Evolutionary conservation across 176 grass and related monocot genomes (phyloP), one percentile per base, ranked within the genome.

Genomic region (Zoysia japonica): DNA sequence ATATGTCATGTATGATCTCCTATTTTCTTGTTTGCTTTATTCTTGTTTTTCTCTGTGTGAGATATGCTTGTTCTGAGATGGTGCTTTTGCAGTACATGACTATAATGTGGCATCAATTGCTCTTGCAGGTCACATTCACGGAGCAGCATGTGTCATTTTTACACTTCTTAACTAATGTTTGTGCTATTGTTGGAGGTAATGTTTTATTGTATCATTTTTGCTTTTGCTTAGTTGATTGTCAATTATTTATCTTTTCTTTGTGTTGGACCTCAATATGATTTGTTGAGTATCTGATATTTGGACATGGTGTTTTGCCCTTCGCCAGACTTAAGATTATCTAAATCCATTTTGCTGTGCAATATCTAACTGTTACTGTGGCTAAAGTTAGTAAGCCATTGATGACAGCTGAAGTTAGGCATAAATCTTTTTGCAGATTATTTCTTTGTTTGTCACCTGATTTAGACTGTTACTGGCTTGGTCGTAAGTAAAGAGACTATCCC

Each of bases 161-260:
- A 46, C 96, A 95, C 78, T 93, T 99, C 79, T 83, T 99, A 78
- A 99, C 96, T 72, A 99, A 99, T 93, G 92, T 99, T 66, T 99
- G 96, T 5, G 96, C 96, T 56, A 99, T 99, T 71, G 92, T 99
- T 86, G 96, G 96, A 95, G 96, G 96, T 99, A 99, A 78, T 55
- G 69, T 78, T 87, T 71, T 70, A 57, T 28, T 47, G 3, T 61
- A 10, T 45, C 48, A 57, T 49, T 49, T 49, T 10, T 49, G 47
- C 47, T 49, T 49, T 66, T 38, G 70, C 47, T 78, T 51, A 61
- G 13, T 63, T 70, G 11, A 11, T 11, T 50, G 12, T 65, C 11
- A 56, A 35, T 71, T 70, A 56, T 43, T n/a, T 4, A 2, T 13
- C 12, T 71, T 63, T 86, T 87, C 40, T 65, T 44, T 78, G 71